These are phyloP conservation scores for Aspergillus sojae DNA, from an alignment of 2,329 filamentous ascomycete species.

Conservation along the genomic window DNA sequence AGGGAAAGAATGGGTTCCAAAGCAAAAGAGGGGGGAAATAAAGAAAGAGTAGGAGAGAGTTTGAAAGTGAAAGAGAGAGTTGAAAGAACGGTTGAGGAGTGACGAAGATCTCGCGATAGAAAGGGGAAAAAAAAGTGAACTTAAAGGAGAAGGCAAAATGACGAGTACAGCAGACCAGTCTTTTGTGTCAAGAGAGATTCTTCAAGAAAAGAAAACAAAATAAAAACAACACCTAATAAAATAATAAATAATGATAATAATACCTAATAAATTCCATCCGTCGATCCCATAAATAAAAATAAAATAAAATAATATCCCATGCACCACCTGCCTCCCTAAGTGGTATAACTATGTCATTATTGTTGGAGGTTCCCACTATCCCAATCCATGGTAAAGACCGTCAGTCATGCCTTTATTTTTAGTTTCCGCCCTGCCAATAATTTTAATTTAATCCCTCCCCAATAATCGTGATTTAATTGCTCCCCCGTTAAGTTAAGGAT, in stretches of 20 bases:
- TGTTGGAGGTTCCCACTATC: not conserved
- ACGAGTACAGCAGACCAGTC: slow-evolving; percentile 2
- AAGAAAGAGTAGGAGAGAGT: not conserved
- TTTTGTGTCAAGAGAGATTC: not conserved
- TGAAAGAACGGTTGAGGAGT: slow-evolving; percentile 3
- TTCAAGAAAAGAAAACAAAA: not conserved
- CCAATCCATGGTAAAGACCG: not conserved
- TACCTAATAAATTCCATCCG: too few species aligned
- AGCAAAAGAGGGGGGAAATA: not conserved
- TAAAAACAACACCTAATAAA: not conserved
- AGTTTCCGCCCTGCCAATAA: slow-evolving; percentile 16
- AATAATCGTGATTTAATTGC: slow-evolving; percentile 3
- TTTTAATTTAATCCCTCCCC: slow-evolving; percentile 1
- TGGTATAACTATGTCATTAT: not conserved
- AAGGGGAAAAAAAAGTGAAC: slow-evolving; percentile 27
- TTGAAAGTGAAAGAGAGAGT: not conserved
- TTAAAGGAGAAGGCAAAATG: slow-evolving; percentile 24
- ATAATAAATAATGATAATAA: not conserved
- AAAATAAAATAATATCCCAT: not conserved
- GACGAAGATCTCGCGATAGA: slow-evolving; percentile 17
- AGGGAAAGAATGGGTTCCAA: not conserved
- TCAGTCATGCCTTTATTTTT: slow-evolving; percentile 19
- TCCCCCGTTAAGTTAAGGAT: not conserved
- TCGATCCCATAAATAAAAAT: not conserved
- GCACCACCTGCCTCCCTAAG: too few species aligned